Percentiles rank a stretch among this genome's conserved stretches.
phyloP scores from a whole-genome alignment of 441 rosid genomes.

The Pelargonium cotyledonis region DNA sequence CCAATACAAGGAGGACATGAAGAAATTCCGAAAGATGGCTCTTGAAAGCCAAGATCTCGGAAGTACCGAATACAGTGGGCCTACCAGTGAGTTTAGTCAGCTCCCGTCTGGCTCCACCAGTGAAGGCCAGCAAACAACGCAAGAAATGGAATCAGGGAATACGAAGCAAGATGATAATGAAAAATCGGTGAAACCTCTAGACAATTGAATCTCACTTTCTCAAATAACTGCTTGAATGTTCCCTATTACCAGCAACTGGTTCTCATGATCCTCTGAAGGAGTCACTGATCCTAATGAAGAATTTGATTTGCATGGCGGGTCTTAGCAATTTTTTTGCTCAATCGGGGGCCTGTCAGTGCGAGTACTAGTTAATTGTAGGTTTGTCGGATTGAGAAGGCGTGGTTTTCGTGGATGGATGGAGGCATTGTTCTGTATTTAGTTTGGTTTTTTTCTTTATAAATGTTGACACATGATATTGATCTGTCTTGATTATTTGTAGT shows the following conservation, averaged over 20 bases:
- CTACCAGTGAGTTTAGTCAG: slow-evolving; percentile 67
- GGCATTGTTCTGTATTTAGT: neutral
- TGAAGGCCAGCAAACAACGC: slow-evolving; percentile 52
- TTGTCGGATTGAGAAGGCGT: too few species aligned
- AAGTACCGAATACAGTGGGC: slow-evolving; percentile 56
- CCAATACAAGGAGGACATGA: slow-evolving; percentile 85
- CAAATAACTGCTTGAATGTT: neutral
- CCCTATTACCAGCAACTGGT: neutral
- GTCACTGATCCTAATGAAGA: neutral
- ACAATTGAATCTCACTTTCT: neutral
- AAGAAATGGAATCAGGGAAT: slow-evolving; percentile 75
- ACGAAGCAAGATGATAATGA: slow-evolving; percentile 38
- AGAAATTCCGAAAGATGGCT: slow-evolving; percentile 77
- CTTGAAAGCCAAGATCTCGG: slow-evolving; percentile 59
- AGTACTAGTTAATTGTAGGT: too few species aligned
- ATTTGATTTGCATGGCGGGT: neutral
- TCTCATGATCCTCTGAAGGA: too few species aligned
- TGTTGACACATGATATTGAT: too few species aligned
- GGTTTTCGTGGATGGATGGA: neutral
- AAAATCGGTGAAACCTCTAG: slow-evolving; percentile 36
- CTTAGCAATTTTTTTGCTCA: too few species aligned
- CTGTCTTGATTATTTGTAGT: neutral
- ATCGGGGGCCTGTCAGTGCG: too few species aligned
- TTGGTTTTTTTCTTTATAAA: neutral
- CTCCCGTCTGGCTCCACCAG: slow-evolving; percentile 81